Conservation (phyloP, 345 rosid genomes). For the thale cress (Arabidopsis thaliana) region DNA sequence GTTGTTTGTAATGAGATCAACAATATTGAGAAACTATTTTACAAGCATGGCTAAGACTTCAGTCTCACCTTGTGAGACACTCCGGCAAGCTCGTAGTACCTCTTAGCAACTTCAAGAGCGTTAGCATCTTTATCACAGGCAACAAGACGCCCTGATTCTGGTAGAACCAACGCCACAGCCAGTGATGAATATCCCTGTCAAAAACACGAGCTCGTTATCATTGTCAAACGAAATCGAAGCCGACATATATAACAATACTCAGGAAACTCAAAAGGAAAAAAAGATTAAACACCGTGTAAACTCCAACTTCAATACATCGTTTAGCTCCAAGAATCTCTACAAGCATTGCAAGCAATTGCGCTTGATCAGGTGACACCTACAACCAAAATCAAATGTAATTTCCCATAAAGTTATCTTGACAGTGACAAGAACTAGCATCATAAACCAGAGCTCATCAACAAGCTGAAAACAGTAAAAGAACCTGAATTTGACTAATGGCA, state of each 20-base stretch:
- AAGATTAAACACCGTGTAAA: conserved; percentile 65
- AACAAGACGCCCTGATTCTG: conserved; percentile 80
- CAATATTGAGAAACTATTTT: conserved; percentile 1
- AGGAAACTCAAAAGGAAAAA: background rate
- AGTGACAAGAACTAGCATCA: conserved; percentile 14
- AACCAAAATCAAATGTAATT: conserved; percentile 3
- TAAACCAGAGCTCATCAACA: conserved; percentile 14
- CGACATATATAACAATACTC: background rate
- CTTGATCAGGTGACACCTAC: conserved; percentile 95
- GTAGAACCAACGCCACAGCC: conserved; percentile 83
- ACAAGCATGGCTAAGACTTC: background rate
- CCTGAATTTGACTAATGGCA: conserved; percentile 90
- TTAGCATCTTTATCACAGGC: conserved; percentile 87
- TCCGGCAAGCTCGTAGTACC: conserved; percentile 78
- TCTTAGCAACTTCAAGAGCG: conserved; percentile 76
- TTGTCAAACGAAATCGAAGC: background rate
- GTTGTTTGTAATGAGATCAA: background rate
- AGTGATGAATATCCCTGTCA: conserved; percentile 88
- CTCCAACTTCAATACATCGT: conserved; percentile 90
- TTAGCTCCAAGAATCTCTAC: conserved; percentile 82
- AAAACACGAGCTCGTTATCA: conserved; percentile 4
- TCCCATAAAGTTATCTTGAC: background rate
- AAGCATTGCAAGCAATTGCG: conserved; percentile 89
- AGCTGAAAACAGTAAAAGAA: conserved; percentile 32
- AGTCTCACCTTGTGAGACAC: conserved; percentile 76